Conservation (phyloP, 1,284 basidiomycete genomes). For the Apiotrichum brassicae region DNA sequence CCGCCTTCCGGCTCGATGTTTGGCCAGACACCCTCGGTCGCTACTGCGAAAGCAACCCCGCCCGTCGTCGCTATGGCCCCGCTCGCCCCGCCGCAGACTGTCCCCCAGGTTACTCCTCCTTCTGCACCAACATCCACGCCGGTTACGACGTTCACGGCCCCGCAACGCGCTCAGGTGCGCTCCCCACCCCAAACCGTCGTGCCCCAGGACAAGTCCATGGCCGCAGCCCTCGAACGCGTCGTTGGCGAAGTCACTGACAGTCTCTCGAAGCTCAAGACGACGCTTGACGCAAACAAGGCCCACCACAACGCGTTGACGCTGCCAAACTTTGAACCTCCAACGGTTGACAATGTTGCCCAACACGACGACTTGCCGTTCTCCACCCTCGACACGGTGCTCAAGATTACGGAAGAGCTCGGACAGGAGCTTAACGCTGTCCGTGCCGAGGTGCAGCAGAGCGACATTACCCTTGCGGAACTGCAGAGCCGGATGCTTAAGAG, state of each 20-base stretch:
- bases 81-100: no score
- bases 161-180: no score
- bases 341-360: constrained; percentile 14
- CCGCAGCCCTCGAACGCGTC: constrained; percentile 33
- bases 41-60: no score
- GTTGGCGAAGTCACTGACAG: constrained; percentile 44
- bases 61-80: no score
- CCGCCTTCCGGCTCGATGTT: no score
- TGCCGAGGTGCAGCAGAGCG: constrained; percentile 18
- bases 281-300: constrained; percentile 27
- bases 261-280: constrained; percentile 37
- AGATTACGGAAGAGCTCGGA: constrained; percentile 24
- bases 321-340: constrained; percentile 16
- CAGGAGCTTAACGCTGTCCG: constrained; percentile 31
- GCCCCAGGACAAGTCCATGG: constrained; percentile 28
- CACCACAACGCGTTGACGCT: constrained; percentile 27
- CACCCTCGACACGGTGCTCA: constrained; percentile 24
- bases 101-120: no score
- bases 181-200: no score
- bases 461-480: constrained; percentile 45
- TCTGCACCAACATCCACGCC: no score
- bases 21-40: no score
- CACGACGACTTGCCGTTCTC: constrained; percentile 37
- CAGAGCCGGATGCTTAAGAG: constrained; percentile 49
- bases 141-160: constrained; percentile 21